Evolutionary conservation across 768 basidiomycete genomes (phyloP).

Genomic region (Strobilomyces dryophilus): DNA sequence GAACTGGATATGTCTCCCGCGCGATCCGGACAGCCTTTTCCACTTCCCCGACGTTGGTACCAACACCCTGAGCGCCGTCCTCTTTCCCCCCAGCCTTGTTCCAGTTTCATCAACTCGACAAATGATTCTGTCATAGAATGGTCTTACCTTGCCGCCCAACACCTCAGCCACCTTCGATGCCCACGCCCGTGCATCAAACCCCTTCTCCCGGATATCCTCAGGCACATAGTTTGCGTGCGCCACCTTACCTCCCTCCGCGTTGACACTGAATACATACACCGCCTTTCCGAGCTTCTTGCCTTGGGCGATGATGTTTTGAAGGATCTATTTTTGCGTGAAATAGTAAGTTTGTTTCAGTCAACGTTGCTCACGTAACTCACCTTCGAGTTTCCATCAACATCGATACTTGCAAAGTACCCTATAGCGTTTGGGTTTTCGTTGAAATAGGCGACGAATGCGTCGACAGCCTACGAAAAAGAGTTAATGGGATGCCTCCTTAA

Average conservation of each 20-base stretch:
- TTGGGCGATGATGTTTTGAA: conserved; percentile 70
- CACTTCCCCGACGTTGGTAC: conserved; percentile 57
- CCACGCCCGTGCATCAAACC: conserved; percentile 87
- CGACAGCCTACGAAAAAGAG: conserved; percentile 52
- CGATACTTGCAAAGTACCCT: conserved; percentile 67
- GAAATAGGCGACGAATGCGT: conserved; percentile 69
- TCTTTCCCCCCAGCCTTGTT: conserved; percentile 90
- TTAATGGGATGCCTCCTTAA: neutral
- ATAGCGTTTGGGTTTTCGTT: conserved; percentile 65
- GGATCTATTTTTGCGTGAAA: conserved; percentile 41
- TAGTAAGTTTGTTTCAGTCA: neutral
- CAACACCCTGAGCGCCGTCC: conserved; percentile 88
- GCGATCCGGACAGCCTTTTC: conserved; percentile 65
- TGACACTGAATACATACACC: conserved; percentile 84
- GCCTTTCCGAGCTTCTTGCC: conserved; percentile 82
- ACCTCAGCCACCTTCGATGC: conserved; percentile 71
- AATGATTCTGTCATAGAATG: conserved; percentile 5
- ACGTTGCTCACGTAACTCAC: conserved; percentile 32
- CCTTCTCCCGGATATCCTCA: conserved; percentile 53
- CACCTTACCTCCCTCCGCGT: conserved; percentile 66
- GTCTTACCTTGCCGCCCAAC: conserved; percentile 85
- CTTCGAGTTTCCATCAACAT: conserved; percentile 85
- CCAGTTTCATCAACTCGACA: conserved; percentile 6
- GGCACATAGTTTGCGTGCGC: conserved; percentile 85
- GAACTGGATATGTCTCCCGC: conserved; percentile 32